These are phyloP conservation scores for Allodekkera sacchari DNA, from an alignment of 805 yeast species.

Conservation along the genomic window DNA sequence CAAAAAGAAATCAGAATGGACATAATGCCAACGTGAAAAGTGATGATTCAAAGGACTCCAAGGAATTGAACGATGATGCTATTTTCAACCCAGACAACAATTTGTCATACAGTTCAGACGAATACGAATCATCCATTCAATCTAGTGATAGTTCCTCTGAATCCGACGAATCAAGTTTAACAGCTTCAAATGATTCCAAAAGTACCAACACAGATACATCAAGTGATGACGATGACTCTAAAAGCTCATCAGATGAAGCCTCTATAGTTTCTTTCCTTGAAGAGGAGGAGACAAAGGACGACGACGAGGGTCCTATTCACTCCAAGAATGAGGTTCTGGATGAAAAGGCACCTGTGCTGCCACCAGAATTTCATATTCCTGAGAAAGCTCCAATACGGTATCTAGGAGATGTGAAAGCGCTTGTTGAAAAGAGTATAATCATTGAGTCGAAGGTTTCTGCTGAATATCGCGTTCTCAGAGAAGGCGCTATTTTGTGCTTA, in stretches of 20 bases:
- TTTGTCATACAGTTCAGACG: slow-evolving; percentile 14
- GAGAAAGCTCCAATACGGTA: slow-evolving; percentile 58
- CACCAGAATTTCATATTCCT: slow-evolving; percentile 54
- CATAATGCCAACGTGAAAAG: too few species aligned
- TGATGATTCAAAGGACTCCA: too few species aligned
- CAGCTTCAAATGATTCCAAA: slow-evolving; percentile 19
- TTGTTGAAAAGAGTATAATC: slow-evolving; percentile 66
- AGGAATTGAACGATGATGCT: slow-evolving; percentile 4
- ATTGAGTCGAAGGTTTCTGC: slow-evolving; percentile 71
- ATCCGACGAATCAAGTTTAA: slow-evolving; percentile 12
- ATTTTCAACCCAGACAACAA: slow-evolving; percentile 15
- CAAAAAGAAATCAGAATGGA: too few species aligned
- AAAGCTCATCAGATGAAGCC: slow-evolving; percentile 5
- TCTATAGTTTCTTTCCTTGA: slow-evolving; percentile 10
- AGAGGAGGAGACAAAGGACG: slow-evolving; percentile 31
- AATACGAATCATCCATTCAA: slow-evolving; percentile 11
- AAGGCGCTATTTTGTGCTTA: slow-evolving; percentile 71
- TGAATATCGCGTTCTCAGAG: slow-evolving; percentile 75
- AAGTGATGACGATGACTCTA: slow-evolving; percentile 17
- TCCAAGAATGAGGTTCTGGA: slow-evolving; percentile 73
- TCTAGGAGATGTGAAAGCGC: slow-evolving; percentile 59
- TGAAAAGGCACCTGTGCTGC: slow-evolving; percentile 59
- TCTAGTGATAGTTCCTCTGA: slow-evolving; percentile 9
- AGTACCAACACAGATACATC: slow-evolving; percentile 16
- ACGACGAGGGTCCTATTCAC: slow-evolving; percentile 53